Evolutionary conservation across 1,139 yeast genomes (phyloP), one percentile per base, ranked within the genome.

Genomic region (Debaryomyces sp.): DNA sequence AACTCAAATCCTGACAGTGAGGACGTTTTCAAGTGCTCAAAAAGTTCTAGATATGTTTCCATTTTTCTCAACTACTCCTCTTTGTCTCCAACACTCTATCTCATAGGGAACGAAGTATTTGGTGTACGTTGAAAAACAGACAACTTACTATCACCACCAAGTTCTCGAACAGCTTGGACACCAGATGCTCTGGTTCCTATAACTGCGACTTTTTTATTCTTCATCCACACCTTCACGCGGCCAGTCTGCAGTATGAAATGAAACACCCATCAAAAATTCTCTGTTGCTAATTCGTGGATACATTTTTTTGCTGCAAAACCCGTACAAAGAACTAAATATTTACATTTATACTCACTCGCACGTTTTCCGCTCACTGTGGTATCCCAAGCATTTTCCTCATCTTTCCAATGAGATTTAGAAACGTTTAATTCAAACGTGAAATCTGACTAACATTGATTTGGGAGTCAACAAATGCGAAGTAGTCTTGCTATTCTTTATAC

Each of bases 41-140:
- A 29, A 5, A 29, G 6, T 7, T 29, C 15, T 5, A 17, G 33
- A 29, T 29, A 29, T 3, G 15, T 29, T 4, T 12, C 17, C 15
- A n/a, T 12, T n/a, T 17, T 29, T 1, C 68, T 29, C 4, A 29
- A n/a, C 12, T 29, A 17, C 4, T 24, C 27, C 2, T 29, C 33
- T 29, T 29, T 29, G 17, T 29, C 17, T 5, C 15, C 33, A 5
- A 17, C 1, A 4, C 17, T n/a, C 12, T 29, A 17, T 6, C 33
- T 12, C 33, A 29, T 29, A n/a, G 33, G 33, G 6, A 29, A 3
- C 6, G 33, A 17, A n/a, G 33, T 29, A 7, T 29, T 29, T 12
- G 33, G 33, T 2, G 33, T 29, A 4, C 33, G 6, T 13, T 29
- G 33, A 29, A 29, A 29, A 1, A 29, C 33, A 12, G 12, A 4